Evolutionary conservation across 257 asterid genomes (phyloP), one percentile per base, ranked within the genome.

Genomic region (Gentiana macrophylla): DNA sequence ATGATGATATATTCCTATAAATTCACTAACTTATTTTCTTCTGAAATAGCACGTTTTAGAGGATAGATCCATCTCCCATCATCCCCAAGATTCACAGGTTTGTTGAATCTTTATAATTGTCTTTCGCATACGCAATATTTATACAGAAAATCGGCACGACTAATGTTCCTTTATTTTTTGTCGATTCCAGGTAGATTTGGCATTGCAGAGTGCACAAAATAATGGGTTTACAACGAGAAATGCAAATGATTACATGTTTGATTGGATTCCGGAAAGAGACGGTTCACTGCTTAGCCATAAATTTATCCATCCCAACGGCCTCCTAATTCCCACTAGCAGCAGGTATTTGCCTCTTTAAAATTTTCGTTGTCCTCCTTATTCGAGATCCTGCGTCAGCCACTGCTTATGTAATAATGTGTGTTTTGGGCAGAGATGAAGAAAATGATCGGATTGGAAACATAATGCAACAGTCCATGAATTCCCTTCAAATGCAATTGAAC

Each of bases 221-320:
- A 74, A 66, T 46, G 81, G 62, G 59, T 73, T 82, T 60, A 69
- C 41, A 11, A 35, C 76, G 3, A 74, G 77, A 48, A 75, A 69
- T 60, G 35, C 70, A 12, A 80, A n/a, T 52, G 55, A 67, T 44
- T 55, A 44, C 62, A 66, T 76, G 24, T 43, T 82, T 70, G 89
- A 84, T 45, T 82, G 94, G 96, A 68, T 82, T 53, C 92, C 94
- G 35, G 84, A 79, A 5, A 79, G 86, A 56, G 90, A 80, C 60
- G 82, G 92, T 37, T 84, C 83, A 54, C 79, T 66, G 48, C 89
- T 86, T 64, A 71, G 79, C 61, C 87, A 84, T 60, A 83, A 77
- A 64, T 86, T 84, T 78, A 70, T 89, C 78, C 88, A 81, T 62
- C 75, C 86, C 12, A 81, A 78, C 57, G 86, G 84, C 49, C 74